These are phyloP conservation scores for Aspergillus jensenii DNA, from an alignment of 2,329 filamentous ascomycete genomes.

Conservation along the genomic window DNA sequence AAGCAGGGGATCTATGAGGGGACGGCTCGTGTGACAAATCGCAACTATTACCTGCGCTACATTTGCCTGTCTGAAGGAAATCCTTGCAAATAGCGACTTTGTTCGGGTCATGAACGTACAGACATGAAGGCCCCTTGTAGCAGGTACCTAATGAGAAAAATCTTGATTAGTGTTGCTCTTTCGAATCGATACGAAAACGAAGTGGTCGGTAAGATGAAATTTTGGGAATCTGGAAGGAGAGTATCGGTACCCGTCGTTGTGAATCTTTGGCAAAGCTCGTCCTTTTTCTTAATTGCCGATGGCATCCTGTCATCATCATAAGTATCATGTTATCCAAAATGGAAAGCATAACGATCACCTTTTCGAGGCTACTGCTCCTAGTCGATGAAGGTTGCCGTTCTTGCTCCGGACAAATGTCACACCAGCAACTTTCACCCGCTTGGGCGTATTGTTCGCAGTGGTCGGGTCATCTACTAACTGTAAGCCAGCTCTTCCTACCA, in stretches of 20 bases:
- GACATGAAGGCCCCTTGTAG: slow-evolving; percentile 75
- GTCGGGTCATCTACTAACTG: slow-evolving; percentile 54
- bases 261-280: slow-evolving; percentile 70
- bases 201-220: slow-evolving; percentile 13
- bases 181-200: slow-evolving; percentile 12
- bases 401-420: slow-evolving; percentile 84
- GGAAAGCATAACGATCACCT: slow-evolving; percentile 58
- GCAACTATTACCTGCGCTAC: slow-evolving; percentile 74
- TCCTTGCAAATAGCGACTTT: slow-evolving; percentile 91
- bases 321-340: slow-evolving; percentile 16
- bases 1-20: slow-evolving; percentile 80
- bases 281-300: slow-evolving; percentile 64
- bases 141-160: slow-evolving; percentile 71
- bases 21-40: slow-evolving; percentile 86
- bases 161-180: slow-evolving; percentile 29
- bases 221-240: slow-evolving; percentile 29
- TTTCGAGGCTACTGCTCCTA: slow-evolving; percentile 72
- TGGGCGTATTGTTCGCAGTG: slow-evolving; percentile 68
- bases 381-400: slow-evolving; percentile 79
- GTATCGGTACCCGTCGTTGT: slow-evolving; percentile 54
- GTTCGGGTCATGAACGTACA: slow-evolving; percentile 76
- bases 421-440: slow-evolving; percentile 69
- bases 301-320: slow-evolving; percentile 29
- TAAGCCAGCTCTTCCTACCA: slow-evolving; percentile 45
- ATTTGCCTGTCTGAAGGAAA: slow-evolving; percentile 76